phyloP scores from a whole-genome alignment of 202 grass and related monocot genomes.

The Sporobolus alterniflorus region DNA sequence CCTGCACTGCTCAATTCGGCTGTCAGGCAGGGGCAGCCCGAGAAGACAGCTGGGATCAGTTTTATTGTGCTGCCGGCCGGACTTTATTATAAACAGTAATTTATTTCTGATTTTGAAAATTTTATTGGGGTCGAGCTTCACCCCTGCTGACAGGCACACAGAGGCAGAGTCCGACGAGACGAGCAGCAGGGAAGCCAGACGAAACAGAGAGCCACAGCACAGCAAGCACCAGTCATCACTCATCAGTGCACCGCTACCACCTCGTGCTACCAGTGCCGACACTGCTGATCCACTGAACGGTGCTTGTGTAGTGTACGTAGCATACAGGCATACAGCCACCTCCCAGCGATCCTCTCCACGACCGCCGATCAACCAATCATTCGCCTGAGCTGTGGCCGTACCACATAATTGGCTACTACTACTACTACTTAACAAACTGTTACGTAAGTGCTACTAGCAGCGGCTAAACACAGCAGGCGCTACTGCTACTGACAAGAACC shows the following conservation, averaged over 20 bases:
- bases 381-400: conserved; percentile 20
- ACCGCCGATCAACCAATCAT: not conserved
- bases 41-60: too few species aligned
- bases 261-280: not conserved
- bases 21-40: too few species aligned
- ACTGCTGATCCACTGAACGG: not conserved
- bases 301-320: not conserved
- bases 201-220: not conserved
- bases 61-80: too few species aligned
- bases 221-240: too few species aligned
- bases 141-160: not conserved
- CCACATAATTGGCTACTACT: not conserved
- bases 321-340: conserved; percentile 16
- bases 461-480: not conserved
- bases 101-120: too few species aligned
- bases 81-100: too few species aligned
- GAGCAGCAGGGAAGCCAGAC: not conserved
- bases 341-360: not conserved
- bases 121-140: too few species aligned
- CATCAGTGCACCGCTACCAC: not conserved
- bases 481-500: not conserved
- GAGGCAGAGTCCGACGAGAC: not conserved
- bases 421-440: not conserved
- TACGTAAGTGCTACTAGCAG: not conserved
- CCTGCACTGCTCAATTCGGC: not conserved